Base-by-base conservation (phyloP, 2,329 filamentous ascomycete genomes). In the Graphilbum sp. region DNA sequence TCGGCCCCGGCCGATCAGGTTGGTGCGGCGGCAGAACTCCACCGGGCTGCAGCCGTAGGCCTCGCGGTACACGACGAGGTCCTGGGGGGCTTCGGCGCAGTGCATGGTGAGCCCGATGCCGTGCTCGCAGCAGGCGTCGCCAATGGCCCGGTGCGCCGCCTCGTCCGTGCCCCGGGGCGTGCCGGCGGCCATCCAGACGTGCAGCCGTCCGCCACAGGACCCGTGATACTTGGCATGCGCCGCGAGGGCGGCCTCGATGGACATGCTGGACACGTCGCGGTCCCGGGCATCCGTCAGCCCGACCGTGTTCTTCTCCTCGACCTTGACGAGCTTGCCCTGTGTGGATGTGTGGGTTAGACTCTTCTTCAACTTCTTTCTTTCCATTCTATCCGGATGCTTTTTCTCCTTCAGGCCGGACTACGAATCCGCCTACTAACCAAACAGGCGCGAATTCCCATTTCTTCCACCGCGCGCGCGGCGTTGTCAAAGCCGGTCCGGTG, bases 151-250 rank as follows among this genome's bases (percentile, higher is more conserved):
- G 45, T 63, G 60, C 1, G 56, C 51, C 2, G 51, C 46, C 20
- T 58, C 46, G 1, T 56, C 46, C 10, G 58, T 58, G 43, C 64
- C 63, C 37, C 64, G 54, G 10, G 64, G 63, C 10, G 63, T 66
- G 18, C 61, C 57, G 9, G 58, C 58, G 2, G 63, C 59, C 36
- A 63, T 58, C 63, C 64, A 67, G 12, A 67, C 59, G 20, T 62
- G 58, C 17, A 67, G 52, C 1, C 63, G 55, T 34, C 56, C 55
- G 43, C 59, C 50, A 35, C 16, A 18, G 21, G 16, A n/a, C 16
- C 24, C 31, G 36, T 38, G 31, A 21, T 38, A 17, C 3, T 11
- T 12, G 13, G 12, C 32, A 43, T 61, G 51, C 0, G 57, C 55
- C 5, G 45, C 37, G 6, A 60, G 45, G 21, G 55, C 53, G 12